Conservation (phyloP, 2,329 filamentous ascomycete genomes). For the Paradendryphiella salina region DNA sequence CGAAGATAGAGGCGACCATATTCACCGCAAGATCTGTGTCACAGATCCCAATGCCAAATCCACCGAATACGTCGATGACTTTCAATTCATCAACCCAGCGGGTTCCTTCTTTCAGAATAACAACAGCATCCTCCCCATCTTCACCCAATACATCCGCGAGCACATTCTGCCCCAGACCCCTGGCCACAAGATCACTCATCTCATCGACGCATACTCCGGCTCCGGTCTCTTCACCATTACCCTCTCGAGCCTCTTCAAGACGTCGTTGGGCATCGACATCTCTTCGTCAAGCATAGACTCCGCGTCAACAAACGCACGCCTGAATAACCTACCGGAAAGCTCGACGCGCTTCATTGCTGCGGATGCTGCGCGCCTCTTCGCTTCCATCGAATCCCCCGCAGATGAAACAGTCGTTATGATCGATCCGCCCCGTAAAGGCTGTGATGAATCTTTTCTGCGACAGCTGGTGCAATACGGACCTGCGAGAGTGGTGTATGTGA, state of each 20-base stretch:
- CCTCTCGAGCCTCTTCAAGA: constrained; percentile 76
- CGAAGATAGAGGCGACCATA: constrained; percentile 62
- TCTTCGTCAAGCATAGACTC: constrained; percentile 75
- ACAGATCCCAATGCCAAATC: constrained; percentile 81
- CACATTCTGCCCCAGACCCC: constrained; percentile 64
- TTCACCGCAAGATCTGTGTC: constrained; percentile 84
- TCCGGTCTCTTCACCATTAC: constrained; percentile 97
- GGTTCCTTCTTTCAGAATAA: constrained; percentile 99
- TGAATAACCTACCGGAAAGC: constrained; percentile 69
- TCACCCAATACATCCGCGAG: constrained; percentile 84
- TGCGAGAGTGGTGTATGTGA: constrained; percentile 84
- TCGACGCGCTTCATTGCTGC: constrained; percentile 86
- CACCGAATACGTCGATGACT: constrained; percentile 85
- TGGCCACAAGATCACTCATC: constrained; percentile 66
- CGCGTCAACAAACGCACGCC: constrained; percentile 74
- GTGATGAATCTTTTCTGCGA: constrained; percentile 78
- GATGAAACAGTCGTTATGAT: constrained; percentile 91
- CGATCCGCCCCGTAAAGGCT: constrained; percentile 95
- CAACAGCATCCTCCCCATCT: constrained; percentile 88
- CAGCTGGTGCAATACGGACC: constrained; percentile 82
- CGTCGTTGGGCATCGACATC: constrained; percentile 89
- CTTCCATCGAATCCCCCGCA: constrained; percentile 70
- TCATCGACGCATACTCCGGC: constrained; percentile 97
- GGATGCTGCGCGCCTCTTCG: constrained; percentile 83
- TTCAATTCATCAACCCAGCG: constrained; percentile 86